phyloP scores from a whole-genome alignment of 352 stramenopile genomes.

The Phytophthora niederhauseri region DNA sequence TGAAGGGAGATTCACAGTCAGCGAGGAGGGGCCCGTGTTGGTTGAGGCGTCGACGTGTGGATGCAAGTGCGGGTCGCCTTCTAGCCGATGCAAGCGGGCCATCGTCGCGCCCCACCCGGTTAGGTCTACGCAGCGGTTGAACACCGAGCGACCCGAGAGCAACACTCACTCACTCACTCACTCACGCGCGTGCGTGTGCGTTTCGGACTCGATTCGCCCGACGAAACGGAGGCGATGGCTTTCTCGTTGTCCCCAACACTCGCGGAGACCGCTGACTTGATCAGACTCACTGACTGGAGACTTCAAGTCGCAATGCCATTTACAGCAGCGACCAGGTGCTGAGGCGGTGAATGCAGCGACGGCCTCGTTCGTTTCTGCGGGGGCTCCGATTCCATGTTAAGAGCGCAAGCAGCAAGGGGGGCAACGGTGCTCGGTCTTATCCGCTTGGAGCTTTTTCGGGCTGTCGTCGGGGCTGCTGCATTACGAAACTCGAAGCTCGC shows the following conservation, averaged over 20 bases:
- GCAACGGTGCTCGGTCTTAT: constrained; percentile 32
- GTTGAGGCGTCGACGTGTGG: constrained; percentile 6
- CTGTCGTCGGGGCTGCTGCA: constrained; percentile 12
- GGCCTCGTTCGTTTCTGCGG: constrained; percentile 24
- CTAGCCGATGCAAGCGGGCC: constrained; percentile 27
- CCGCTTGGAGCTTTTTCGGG: constrained; percentile 27
- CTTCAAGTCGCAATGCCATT: constrained; percentile 22
- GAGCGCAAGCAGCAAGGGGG: background rate
- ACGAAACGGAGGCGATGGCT: constrained; percentile 31
- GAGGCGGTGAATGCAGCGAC: constrained; percentile 3
- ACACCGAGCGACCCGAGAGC: background rate
- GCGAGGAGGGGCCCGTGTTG: constrained; percentile 2
- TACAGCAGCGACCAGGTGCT: constrained; percentile 21
- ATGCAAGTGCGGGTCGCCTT: constrained; percentile 10
- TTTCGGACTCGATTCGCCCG: constrained; percentile 20
- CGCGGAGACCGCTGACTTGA: constrained; percentile 12
- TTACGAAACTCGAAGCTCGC: constrained; percentile 13
- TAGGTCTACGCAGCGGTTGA: constrained; percentile 14
- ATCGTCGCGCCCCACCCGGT: constrained; percentile 15
- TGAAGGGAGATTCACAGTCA: constrained; percentile 55
- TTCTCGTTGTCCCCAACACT: constrained; percentile 13
- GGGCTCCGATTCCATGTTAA: constrained; percentile 29
- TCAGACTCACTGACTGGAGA: constrained; percentile 10
- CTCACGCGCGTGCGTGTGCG: constrained; percentile 12
- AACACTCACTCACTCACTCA: constrained; percentile 5